Evolutionary conservation across 345 rosid species (phyloP), one percentile per base, ranked within the genome.

Genomic region (Physaria fendleri): DNA sequence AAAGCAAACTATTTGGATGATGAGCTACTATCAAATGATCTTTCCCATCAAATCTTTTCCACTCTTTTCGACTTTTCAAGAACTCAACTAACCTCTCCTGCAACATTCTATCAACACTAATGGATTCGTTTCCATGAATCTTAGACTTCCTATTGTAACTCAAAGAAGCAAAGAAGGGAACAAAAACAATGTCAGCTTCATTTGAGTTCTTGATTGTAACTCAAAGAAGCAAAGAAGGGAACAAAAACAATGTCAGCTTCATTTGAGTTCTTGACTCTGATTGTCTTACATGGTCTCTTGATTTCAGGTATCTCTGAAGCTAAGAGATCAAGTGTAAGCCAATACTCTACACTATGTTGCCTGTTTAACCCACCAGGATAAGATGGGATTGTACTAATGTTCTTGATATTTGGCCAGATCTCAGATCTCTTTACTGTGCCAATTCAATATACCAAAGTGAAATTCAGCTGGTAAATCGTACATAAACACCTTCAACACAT

Each of bases 301-400:
- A 71, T 54, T 53, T 63, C 68, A 22, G 56, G 56, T 40, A 16
- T 68, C 49, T 78, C 77, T 41, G 98, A 86, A 63, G 89, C 78
- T 62, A 88, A 83, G 32, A 92, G 74, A 74, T 92, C 96, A 53
- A 88, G 90, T 48, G 96, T 82, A 42, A 92, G 77, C 96, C 98
- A 92, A 62, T 92, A 92, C 77, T 92, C 96, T 18, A 84, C 80
- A 74, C 96, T 88, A 21, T 92, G 98, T 72, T 92, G 98, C 35
- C 88, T 59, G 62, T 86, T 85, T 72, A 88, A 80, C 46, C 96
- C 93, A 53, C 97, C 95, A 4, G 90, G 88, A 56, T 90, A 87
- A 13, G 72, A 53, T 20, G 90, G 92, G 47, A 87, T 38, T 38
- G 32, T 51, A 57, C 61, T 76, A 3, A 40, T 64, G 42, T 74